Evolutionary conservation across 768 basidiomycete species (phyloP).

Genomic region (Termitomyces sp.): DNA sequence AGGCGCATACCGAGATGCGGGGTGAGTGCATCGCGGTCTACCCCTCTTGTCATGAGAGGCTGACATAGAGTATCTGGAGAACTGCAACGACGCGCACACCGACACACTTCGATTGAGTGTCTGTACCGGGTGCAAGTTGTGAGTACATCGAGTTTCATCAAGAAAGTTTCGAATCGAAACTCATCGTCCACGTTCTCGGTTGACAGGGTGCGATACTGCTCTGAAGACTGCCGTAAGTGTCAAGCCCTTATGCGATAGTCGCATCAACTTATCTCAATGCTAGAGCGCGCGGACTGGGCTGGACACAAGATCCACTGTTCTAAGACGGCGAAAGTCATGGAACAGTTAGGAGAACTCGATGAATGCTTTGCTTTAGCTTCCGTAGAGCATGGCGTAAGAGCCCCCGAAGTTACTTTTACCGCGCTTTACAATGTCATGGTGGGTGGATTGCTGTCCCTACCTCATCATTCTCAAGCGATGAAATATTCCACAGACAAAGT

Average conservation of each 20-base stretch:
- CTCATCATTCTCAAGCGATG: no score
- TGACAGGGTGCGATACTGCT: neutral
- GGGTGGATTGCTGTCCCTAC: no score
- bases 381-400: neutral
- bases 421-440: neutral
- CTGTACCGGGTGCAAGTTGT: neutral
- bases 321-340: neutral
- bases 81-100: neutral
- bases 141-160: no score
- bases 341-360: neutral
- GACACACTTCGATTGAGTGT: neutral
- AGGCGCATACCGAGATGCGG: neutral
- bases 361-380: neutral
- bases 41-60: neutral
- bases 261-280: neutral
- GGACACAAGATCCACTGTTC: neutral
- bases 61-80: neutral
- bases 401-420: neutral
- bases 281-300: neutral
- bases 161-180: neutral
- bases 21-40: neutral
- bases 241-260: no score
- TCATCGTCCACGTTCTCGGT: neutral
- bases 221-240: neutral
- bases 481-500: neutral